Percentiles rank a stretch among this genome's conserved stretches.
These are phyloP conservation scores for Lentinula aciculospora DNA, from an alignment of 768 basidiomycete genomes.

Conservation along the genomic window DNA sequence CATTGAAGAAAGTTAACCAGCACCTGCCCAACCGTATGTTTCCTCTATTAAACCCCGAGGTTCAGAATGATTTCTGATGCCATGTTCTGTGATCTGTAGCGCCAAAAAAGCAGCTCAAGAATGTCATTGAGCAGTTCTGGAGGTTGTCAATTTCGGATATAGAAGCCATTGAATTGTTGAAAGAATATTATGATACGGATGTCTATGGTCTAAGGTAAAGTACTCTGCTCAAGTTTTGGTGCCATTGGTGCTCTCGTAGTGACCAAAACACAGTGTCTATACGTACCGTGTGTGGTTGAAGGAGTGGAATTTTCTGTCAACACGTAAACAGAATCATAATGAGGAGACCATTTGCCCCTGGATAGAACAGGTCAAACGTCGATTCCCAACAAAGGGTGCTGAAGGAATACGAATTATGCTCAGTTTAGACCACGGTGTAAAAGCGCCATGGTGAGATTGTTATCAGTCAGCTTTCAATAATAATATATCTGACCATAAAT, in stretches of 20 bases:
- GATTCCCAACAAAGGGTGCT: not conserved
- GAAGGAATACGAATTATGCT: not conserved
- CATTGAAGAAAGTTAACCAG: not conserved
- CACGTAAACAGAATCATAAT: not conserved
- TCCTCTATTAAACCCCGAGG: not conserved
- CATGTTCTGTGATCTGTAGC: not conserved
- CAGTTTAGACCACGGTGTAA: not conserved
- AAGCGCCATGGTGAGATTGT: not conserved
- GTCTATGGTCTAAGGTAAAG: not conserved
- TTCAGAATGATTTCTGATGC: not conserved
- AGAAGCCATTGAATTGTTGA: not conserved
- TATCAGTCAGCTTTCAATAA: not conserved
- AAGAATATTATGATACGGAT: constrained; percentile 5
- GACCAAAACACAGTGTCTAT: not conserved
- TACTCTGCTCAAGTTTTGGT: not conserved
- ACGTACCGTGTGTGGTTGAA: not conserved
- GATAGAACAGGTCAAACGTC: not conserved
- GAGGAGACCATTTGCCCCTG: not conserved
- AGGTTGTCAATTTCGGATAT: not conserved
- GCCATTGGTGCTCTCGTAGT: not conserved
- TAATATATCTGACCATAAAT: no score
- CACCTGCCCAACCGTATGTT: not conserved
- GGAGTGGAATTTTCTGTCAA: not conserved
- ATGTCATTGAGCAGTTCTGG: not conserved
- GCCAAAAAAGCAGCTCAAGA: not conserved